A percentile compares a stretch with the other conserved stretches of the same genome.
These are phyloP conservation scores for Picea glauca DNA, from an alignment of 75 land plant genomes.

Conservation along the genomic window DNA sequence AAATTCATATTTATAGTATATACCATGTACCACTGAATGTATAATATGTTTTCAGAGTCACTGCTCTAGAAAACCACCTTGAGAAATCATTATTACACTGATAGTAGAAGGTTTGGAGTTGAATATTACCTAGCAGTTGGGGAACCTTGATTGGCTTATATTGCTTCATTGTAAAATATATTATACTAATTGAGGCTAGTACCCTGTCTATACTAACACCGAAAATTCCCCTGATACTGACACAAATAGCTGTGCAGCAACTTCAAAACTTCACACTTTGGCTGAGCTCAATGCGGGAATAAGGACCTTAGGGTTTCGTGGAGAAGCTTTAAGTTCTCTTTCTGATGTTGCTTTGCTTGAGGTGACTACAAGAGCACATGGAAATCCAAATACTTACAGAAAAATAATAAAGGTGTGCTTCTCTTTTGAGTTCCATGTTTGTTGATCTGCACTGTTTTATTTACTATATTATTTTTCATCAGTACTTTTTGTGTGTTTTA, in stretches of 20 bases:
- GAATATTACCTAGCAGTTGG: not conserved
- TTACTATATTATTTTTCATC: not conserved
- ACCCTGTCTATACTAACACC: not conserved
- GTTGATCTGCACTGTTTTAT: not conserved
- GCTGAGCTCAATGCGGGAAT: conserved; percentile 45
- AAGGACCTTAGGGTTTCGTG: conserved; percentile 72
- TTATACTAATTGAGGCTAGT: not conserved
- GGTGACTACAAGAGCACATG: conserved; percentile 68
- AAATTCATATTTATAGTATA: not conserved
- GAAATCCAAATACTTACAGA: conserved; percentile 78
- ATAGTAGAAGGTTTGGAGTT: not conserved
- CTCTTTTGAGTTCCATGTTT: not conserved
- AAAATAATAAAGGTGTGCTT: conserved; percentile 78
- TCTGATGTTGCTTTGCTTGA: conserved; percentile 83
- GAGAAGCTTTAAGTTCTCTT: conserved; percentile 90
- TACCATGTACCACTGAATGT: not conserved
- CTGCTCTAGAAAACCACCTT: not conserved
- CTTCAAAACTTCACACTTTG: conserved; percentile 69
- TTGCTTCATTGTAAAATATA: not conserved
- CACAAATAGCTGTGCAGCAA: conserved; percentile 42
- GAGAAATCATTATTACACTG: not conserved
- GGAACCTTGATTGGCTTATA: not conserved
- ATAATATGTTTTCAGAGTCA: not conserved
- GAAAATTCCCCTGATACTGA: not conserved
- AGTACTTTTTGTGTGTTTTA: not conserved